These are phyloP conservation scores for Coprinopsis cinerea DNA, from an alignment of 768 basidiomycete genomes.

Conservation along the genomic window DNA sequence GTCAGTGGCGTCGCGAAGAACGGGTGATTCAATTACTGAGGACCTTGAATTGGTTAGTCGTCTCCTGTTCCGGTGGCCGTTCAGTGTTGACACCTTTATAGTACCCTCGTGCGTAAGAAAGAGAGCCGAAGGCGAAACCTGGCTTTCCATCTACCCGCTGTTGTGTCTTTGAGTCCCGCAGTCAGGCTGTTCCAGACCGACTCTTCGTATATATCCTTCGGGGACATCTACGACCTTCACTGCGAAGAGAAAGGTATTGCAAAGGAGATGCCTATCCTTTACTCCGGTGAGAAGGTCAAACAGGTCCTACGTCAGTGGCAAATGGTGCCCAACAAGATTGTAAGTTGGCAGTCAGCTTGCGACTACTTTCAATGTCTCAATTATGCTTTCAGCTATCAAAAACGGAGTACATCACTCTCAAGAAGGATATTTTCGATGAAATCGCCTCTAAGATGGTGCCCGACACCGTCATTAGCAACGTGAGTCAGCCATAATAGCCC, in stretches of 20 bases:
- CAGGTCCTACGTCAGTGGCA: constrained; percentile 58
- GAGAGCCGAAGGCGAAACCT: constrained; percentile 91
- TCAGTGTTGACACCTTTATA: constrained; percentile 22
- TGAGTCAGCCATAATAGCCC: constrained; percentile 30
- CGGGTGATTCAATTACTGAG: constrained; percentile 87
- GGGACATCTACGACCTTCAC: constrained; percentile 91
- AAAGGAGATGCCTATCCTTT: constrained; percentile 83
- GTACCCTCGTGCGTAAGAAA: constrained; percentile 80
- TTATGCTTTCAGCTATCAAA: constrained; percentile 43
- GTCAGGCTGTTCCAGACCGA: constrained; percentile 89
- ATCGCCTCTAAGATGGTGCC: constrained; percentile 83
- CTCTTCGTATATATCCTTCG: constrained; percentile 82
- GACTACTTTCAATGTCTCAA: constrained; percentile 3
- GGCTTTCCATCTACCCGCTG: constrained; percentile 84
- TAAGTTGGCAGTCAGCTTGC: constrained; percentile 17
- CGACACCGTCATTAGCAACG: constrained; percentile 78
- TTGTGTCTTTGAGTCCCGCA: constrained; percentile 76
- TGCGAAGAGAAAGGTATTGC: constrained; percentile 70
- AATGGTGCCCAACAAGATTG: constrained; percentile 41
- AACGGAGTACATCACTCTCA: constrained; percentile 60
- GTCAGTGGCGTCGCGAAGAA: constrained; percentile 89
- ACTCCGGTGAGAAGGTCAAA: constrained; percentile 80
- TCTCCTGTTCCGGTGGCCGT: not conserved
- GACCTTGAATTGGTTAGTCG: constrained; percentile 81
- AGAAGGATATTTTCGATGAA: constrained; percentile 87